These are phyloP conservation scores for Venturia effusa DNA, from an alignment of 2,329 filamentous ascomycete genomes.

Conservation along the genomic window DNA sequence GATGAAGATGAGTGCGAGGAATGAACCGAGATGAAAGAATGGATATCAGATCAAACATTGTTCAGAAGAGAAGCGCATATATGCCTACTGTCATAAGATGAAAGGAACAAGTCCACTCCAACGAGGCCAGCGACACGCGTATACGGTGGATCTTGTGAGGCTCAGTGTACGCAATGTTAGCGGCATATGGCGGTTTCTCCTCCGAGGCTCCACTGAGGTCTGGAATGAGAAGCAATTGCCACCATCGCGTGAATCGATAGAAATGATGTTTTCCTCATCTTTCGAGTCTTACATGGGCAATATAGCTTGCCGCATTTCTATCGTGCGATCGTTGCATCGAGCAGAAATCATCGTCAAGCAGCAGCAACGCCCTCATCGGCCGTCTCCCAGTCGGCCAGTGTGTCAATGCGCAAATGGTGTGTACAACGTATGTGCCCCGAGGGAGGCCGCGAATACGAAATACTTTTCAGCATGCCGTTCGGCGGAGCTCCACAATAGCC, in stretches of 20 bases:
- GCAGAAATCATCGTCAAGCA: background rate
- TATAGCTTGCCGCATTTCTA: background rate
- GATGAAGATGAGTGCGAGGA: background rate
- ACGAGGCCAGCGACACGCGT: background rate
- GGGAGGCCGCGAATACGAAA: background rate
- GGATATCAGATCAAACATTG: background rate
- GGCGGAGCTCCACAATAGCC: background rate
- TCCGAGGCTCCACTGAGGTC: background rate
- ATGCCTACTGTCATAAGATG: background rate
- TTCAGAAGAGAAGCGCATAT: background rate
- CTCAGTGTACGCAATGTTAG: background rate
- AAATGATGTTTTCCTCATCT: too few species aligned
- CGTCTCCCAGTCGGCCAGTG: background rate
- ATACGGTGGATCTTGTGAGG: background rate
- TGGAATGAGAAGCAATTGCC: background rate
- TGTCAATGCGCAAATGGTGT: background rate
- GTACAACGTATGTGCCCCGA: background rate
- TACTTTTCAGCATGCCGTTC: background rate
- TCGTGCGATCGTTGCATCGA: background rate
- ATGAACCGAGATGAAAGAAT: background rate
- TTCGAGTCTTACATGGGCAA: too few species aligned
- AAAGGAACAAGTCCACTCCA: background rate
- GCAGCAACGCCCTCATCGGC: background rate
- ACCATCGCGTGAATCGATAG: too few species aligned
- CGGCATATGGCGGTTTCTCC: background rate